Percentiles rank a stretch among this genome's conserved stretches.
Evolutionary conservation across 352 stramenopile species (phyloP).

Genomic region (Phytophthora colocasiae): DNA sequence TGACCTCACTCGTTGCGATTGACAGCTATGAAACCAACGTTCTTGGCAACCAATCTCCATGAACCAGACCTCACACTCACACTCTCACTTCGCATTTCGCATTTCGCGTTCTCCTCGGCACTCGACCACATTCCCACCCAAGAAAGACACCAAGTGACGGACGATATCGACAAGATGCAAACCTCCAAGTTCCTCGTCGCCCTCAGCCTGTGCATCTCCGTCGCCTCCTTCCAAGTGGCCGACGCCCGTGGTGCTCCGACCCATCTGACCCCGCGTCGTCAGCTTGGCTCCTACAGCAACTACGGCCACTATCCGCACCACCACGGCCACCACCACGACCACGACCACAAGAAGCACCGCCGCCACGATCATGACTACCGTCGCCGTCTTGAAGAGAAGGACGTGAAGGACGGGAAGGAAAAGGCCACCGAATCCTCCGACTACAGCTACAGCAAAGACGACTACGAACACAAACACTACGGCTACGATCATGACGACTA

Average conservation of each 20-base stretch:
- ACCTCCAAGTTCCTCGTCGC: background rate
- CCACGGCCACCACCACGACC: background rate
- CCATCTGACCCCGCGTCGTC: slow-evolving; percentile 3
- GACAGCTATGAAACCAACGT: no score
- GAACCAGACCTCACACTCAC: no score
- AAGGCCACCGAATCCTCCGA: slow-evolving; percentile 14
- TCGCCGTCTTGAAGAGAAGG: slow-evolving; percentile 17
- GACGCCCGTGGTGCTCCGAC: background rate
- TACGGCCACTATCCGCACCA: slow-evolving; percentile 14
- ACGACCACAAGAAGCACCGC: no score
- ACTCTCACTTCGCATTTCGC: no score
- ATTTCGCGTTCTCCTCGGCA: no score
- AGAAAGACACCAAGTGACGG: no score
- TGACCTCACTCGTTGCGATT: no score
- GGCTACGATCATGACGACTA: no score
- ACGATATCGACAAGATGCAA: background rate
- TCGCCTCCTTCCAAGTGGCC: no score
- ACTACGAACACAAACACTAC: slow-evolving; percentile 10
- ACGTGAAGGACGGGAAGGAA: background rate
- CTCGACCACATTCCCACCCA: no score
- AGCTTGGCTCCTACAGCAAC: slow-evolving; percentile 21
- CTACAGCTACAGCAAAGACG: slow-evolving; percentile 11
- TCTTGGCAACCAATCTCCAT: no score
- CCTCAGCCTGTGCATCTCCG: no score
- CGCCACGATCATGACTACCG: background rate